A percentile compares a stretch with the other conserved stretches of the same genome.
These are phyloP conservation scores for Penicillium paxilli DNA, from an alignment of 495 filamentous ascomycete genomes.

Conservation along the genomic window DNA sequence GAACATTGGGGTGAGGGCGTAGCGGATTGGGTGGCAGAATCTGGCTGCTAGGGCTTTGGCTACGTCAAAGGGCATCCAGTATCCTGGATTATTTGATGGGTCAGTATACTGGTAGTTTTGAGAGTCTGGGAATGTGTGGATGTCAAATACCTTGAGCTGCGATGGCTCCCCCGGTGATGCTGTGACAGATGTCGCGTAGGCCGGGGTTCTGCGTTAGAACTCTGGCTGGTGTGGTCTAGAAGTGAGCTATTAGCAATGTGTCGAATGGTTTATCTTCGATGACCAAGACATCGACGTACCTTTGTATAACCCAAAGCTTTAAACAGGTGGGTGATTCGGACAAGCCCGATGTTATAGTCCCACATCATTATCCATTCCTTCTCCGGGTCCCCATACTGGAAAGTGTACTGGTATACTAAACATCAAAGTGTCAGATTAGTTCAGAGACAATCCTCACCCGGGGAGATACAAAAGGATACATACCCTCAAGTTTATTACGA, in stretches of 20 bases:
- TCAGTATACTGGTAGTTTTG: neutral
- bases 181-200: conserved; percentile 81
- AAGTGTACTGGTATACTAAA: conserved; percentile 89
- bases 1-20: conserved; percentile 84
- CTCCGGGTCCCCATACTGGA: conserved; percentile 67
- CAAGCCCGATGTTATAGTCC: conserved; percentile 96
- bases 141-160: conserved; percentile 74
- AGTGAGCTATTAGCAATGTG: neutral
- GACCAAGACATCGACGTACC: conserved; percentile 47
- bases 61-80: conserved; percentile 92
- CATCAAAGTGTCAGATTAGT: neutral
- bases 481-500: conserved; percentile 86
- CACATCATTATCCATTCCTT: conserved; percentile 80
- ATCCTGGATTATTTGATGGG: conserved; percentile 58
- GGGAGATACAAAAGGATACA: neutral
- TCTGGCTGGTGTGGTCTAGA: conserved; percentile 79
- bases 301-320: conserved; percentile 85
- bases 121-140: neutral
- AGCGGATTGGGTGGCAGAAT: conserved; percentile 84
- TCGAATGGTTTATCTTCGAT: neutral
- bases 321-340: conserved; percentile 93
- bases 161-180: conserved; percentile 90
- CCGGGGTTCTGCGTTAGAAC: conserved; percentile 78
- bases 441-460: neutral
- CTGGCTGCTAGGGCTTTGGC: conserved; percentile 82